Evolutionary conservation across 2,329 filamentous ascomycete species (phyloP).

Genomic region (Calonectria multiphialidica): DNA sequence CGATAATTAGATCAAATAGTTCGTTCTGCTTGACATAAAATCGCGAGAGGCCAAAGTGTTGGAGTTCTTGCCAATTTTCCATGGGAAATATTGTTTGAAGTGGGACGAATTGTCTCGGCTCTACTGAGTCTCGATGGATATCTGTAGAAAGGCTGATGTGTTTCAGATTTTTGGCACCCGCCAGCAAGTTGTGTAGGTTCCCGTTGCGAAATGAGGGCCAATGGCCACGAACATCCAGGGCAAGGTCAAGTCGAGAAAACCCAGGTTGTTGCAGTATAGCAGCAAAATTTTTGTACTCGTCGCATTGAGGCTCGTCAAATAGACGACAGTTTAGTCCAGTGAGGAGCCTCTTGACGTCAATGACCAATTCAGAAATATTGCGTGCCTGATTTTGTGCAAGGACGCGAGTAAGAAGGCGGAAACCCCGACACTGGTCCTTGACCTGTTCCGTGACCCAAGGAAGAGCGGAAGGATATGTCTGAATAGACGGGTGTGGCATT

Average conservation of each 20-base stretch:
- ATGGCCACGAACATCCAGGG: not conserved
- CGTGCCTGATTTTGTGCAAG: not conserved
- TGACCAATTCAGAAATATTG: not conserved
- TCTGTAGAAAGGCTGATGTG: not conserved
- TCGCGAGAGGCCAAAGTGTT: not conserved
- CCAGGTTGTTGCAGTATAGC: not conserved
- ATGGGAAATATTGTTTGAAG: not conserved
- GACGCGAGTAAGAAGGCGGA: not conserved
- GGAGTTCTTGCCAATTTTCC: not conserved
- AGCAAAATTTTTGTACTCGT: not conserved
- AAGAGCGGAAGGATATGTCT: not conserved
- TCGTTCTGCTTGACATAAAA: not conserved
- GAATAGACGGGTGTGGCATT: not conserved
- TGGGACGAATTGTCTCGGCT: not conserved
- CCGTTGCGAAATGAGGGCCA: not conserved
- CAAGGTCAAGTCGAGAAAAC: not conserved
- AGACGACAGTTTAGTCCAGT: not conserved
- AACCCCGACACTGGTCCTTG: not conserved
- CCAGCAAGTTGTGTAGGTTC: not conserved
- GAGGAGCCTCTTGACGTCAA: not conserved
- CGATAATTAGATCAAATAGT: not conserved
- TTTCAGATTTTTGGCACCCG: not conserved
- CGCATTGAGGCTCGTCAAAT: not conserved
- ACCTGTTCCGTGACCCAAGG: not conserved
- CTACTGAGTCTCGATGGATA: not conserved